phyloP scores from a whole-genome alignment of 352 stramenopile species.

The Phytophthora sansomeana region DNA sequence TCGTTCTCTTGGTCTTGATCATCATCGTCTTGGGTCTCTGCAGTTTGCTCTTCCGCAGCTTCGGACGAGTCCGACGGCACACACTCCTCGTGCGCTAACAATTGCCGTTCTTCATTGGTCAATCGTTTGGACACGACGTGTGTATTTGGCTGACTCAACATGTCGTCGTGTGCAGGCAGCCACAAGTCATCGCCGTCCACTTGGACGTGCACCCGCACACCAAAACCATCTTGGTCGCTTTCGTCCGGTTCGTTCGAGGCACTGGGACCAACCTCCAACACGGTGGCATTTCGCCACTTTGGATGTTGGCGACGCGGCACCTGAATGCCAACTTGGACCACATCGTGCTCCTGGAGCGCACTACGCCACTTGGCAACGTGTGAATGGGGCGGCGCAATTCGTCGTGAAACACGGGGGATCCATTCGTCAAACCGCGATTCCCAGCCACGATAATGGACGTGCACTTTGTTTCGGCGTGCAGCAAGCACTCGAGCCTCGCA shows the following conservation, averaged over 20 bases:
- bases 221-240: constrained; percentile 4
- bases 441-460: constrained; percentile 36
- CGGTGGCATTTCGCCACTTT: constrained; percentile 34
- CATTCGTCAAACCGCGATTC: constrained; percentile 37
- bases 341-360: constrained; percentile 1
- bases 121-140: constrained; percentile 26
- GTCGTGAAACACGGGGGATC: constrained; percentile 24
- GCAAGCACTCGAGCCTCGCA: constrained; percentile 25
- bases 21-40: not conserved
- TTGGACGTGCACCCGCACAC: constrained; percentile 27
- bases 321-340: constrained; percentile 33
- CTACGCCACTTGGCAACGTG: constrained; percentile 28
- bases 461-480: constrained; percentile 31
- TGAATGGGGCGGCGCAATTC: constrained; percentile 27
- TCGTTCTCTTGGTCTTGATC: constrained; percentile 9
- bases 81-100: constrained; percentile 19
- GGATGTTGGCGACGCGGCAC: constrained; percentile 18
- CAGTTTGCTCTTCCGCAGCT: not conserved
- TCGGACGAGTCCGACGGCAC: constrained; percentile 6
- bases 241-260: not conserved
- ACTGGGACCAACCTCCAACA: constrained; percentile 26
- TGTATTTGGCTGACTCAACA: constrained; percentile 20
- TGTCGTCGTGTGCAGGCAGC: constrained; percentile 28
- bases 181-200: constrained; percentile 31
- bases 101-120: constrained; percentile 11